Base-by-base conservation (phyloP, 805 yeast genomes). In the Gaillardinia entomophila region DNA sequence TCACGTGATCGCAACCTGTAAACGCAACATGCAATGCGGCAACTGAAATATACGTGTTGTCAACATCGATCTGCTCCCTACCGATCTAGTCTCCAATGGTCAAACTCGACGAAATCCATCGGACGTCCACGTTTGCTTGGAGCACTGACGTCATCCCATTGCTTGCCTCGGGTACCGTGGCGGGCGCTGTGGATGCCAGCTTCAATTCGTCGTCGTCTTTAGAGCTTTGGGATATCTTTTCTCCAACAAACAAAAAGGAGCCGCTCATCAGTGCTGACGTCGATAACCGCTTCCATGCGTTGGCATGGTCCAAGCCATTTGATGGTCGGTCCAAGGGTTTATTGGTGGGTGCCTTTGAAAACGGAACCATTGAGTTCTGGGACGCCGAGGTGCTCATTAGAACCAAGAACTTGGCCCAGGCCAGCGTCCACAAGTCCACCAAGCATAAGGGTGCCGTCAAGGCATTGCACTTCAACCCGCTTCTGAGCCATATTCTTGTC, bases 41-140 rank as follows among this genome's bases (percentile, higher is more conserved):
- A n/a, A n/a, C n/a, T n/a, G n/a, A n/a, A n/a, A n/a, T n/a, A n/a
- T n/a, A n/a, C n/a, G n/a, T n/a, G n/a, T n/a, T n/a, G n/a, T n/a
- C n/a, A n/a, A n/a, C n/a, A n/a, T n/a, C n/a, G n/a, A n/a, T n/a
- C n/a, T n/a, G n/a, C n/a, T n/a, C n/a, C n/a, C n/a, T n/a, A n/a
- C n/a, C n/a, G n/a, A n/a, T n/a, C n/a, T n/a, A 24, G 6, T n/a
- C 6, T 12, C 13, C 12, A 12, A 80, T 82, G 89, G 90, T 87
- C 48, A 87, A 86, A 62, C 71, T 92, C 45, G 76, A 78, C 57
- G 96, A 89, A 60, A 77, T 86, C 51, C 69, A 76, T 41, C 73
- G 87, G 46, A 85, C 96, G 11, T 89, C 96, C 32, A 80, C 95
- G n/a, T 87, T 92, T 63, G 95, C 97, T 27, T 90, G 97, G 97